A percentile compares a stretch with the other conserved stretches of the same genome.
phyloP scores from a whole-genome alignment of 2,329 filamentous ascomycete genomes.

The Fusarium multiceps region DNA sequence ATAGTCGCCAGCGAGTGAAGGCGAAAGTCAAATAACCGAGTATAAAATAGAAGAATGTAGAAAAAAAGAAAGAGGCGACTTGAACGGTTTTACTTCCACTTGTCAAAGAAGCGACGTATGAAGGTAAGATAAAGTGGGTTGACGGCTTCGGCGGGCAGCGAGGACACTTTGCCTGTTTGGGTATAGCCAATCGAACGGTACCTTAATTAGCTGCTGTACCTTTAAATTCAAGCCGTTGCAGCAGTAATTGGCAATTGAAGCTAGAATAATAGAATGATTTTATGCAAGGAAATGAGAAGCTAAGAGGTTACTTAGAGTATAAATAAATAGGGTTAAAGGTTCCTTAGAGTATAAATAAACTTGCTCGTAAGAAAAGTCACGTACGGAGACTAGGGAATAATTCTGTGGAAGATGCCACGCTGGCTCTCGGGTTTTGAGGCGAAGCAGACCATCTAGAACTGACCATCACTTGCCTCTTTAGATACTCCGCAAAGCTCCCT shows the following conservation, averaged over 20 bases:
- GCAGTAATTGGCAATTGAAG: background rate
- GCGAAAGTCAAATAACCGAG: conserved; percentile 1
- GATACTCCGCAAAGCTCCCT: background rate
- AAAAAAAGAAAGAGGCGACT: background rate
- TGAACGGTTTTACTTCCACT: conserved; percentile 7
- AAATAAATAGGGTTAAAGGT: background rate
- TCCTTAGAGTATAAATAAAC: background rate
- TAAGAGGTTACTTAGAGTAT: background rate
- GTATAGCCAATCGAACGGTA: conserved; percentile 31
- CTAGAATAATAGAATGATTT: background rate
- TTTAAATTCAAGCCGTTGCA: background rate
- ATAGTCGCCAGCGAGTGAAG: conserved; percentile 31
- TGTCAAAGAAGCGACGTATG: conserved; percentile 40
- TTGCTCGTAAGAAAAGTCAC: conserved; percentile 11
- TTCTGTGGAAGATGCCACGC: conserved; percentile 43
- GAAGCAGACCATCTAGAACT: conserved; percentile 28
- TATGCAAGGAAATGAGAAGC: background rate
- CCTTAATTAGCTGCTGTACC: conserved; percentile 12
- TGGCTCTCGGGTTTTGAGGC: conserved; percentile 37
- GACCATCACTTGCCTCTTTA: conserved; percentile 12
- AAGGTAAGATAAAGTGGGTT: conserved; percentile 38
- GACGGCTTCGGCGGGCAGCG: conserved; percentile 39
- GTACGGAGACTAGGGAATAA: background rate
- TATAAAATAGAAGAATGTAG: background rate
- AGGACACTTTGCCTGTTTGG: conserved; percentile 18